These are phyloP conservation scores for Botryococcus braunii DNA, from an alignment of 163 green algal species.

Conservation along the genomic window DNA sequence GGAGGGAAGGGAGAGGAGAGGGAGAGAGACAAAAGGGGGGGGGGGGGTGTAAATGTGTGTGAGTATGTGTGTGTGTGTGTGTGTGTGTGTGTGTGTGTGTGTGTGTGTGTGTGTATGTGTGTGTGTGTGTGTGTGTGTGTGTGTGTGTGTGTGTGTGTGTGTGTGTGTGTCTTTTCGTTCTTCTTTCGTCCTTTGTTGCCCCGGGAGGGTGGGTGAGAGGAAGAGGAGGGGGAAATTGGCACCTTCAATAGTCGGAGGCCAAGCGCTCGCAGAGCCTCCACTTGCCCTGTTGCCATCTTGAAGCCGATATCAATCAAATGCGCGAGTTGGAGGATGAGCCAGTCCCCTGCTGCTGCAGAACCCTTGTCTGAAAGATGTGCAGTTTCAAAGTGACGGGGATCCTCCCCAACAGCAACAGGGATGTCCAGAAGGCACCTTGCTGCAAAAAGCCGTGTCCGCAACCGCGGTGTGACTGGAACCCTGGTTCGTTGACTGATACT, in stretches of 20 bases:
- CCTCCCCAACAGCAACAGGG: slow-evolving; percentile 32
- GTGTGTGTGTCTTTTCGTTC: no score
- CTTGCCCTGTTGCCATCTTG: slow-evolving; percentile 53
- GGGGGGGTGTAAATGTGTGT: no score
- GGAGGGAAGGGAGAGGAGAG: no score
- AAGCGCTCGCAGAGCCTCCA: slow-evolving; percentile 48
- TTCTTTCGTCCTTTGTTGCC: neutral
- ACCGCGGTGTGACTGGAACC: slow-evolving; percentile 19
- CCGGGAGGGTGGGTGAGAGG: no score
- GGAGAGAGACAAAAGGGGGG: no score
- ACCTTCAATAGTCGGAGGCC: slow-evolving; percentile 50
- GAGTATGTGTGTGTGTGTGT: no score
- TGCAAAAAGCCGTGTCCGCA: slow-evolving; percentile 68
- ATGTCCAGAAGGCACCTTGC: slow-evolving; percentile 47
- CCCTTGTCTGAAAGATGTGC: slow-evolving; percentile 19
- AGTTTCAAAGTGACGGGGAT: slow-evolving; percentile 46
- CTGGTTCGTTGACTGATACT: no score
- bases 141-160: no score
- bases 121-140: no score
- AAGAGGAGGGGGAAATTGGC: neutral
- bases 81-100: no score
- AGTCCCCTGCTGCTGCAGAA: slow-evolving; percentile 31
- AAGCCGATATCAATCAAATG: slow-evolving; percentile 70
- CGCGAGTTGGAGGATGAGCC: slow-evolving; percentile 53
- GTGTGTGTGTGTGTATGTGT: no score